Evolutionary conservation across 192 early-diverging fungal genomes (phyloP), one percentile per base, ranked within the genome.

Genomic region (Linnemannia hyalina): DNA sequence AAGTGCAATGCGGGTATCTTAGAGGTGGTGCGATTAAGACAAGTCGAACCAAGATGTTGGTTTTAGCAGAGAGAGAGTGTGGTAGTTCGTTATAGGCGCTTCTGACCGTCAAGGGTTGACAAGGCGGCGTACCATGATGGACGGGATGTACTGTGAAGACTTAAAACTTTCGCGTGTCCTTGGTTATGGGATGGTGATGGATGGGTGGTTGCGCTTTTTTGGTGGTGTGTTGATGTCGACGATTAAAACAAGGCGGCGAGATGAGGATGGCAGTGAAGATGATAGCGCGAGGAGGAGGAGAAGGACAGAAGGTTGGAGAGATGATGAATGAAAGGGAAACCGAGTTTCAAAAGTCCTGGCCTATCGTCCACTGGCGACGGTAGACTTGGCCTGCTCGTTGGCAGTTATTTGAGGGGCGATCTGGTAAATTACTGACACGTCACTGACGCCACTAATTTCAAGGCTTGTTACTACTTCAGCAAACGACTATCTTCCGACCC

Each of bases 371-470:
- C 26, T 7, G 15, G 23, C 0, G 54, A 6, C 1, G 40, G 16
- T 40, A 16, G 69, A 29, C 36, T 32, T 32, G 57, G 55, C 55
- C 20, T 22, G 6, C 23, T 57, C 55, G 44, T 8, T 11, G 7
- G 9, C 47, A 20, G 5, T 49, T 32, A 9, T 26, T 3, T 63
- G 8, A n/a, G n/a, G n/a, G n/a, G n/a, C n/a, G n/a, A n/a, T n/a
- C n/a, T n/a, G n/a, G n/a, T n/a, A n/a, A 2, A 13, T 65, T 65
- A 3, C 60, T 78, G 69, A 68, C 76, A 80, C 78, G 78, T 80
- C 78, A 80, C 77, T 42, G 16, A 13, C 60, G 60, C 60, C 60
- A 65, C 60, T 29, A 65, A 41, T 7, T 44, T 44, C 7, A n/a
- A n/a, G n/a, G n/a, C n/a, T n/a, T n/a, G n/a, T n/a, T n/a, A n/a